A percentile compares a stretch with the other conserved stretches of the same genome.
These are phyloP conservation scores for Macroventuria anomochaeta DNA, from an alignment of 2,329 filamentous ascomycete genomes.

Conservation along the genomic window DNA sequence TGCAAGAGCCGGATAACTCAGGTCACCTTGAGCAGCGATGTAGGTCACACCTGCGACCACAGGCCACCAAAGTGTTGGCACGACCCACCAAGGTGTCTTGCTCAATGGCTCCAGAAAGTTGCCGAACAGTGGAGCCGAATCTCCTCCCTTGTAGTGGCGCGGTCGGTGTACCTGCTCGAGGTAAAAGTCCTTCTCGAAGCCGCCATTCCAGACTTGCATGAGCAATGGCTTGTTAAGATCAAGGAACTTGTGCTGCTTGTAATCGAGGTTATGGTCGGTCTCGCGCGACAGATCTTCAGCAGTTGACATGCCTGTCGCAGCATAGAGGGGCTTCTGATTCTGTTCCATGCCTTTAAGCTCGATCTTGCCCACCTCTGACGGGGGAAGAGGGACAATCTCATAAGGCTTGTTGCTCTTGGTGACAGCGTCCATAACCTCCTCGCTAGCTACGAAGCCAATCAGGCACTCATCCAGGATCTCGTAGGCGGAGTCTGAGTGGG, in stretches of 20 bases:
- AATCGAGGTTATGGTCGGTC: constrained; percentile 78
- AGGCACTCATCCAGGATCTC: constrained; percentile 89
- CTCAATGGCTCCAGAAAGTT: constrained; percentile 98
- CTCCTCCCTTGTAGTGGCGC: constrained; percentile 91
- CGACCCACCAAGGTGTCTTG: constrained; percentile 92
- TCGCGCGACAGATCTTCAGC: constrained; percentile 87
- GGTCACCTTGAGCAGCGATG: constrained; percentile 64
- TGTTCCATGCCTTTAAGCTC: constrained; percentile 57
- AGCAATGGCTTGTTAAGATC: constrained; percentile 86
- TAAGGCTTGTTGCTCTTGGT: constrained; percentile 56
- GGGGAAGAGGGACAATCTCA: constrained; percentile 61
- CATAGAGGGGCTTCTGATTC: constrained; percentile 59
- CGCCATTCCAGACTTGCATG: constrained; percentile 84
- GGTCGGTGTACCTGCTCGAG: constrained; percentile 95
- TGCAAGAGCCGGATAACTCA: constrained; percentile 57
- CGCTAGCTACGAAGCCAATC: constrained; percentile 76
- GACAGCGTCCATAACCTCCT: constrained; percentile 61
- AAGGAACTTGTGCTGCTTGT: constrained; percentile 90
- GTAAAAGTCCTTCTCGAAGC: constrained; percentile 95
- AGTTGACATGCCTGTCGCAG: constrained; percentile 81
- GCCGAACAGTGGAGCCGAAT: constrained; percentile 91
- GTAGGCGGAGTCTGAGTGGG: constrained; percentile 91
- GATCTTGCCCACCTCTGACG: constrained; percentile 55
- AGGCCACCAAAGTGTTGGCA: constrained; percentile 87
- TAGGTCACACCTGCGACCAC: constrained; percentile 74